Base-by-base conservation (phyloP, 2,329 filamentous ascomycete species). In the Colletotrichum sp. region DNA sequence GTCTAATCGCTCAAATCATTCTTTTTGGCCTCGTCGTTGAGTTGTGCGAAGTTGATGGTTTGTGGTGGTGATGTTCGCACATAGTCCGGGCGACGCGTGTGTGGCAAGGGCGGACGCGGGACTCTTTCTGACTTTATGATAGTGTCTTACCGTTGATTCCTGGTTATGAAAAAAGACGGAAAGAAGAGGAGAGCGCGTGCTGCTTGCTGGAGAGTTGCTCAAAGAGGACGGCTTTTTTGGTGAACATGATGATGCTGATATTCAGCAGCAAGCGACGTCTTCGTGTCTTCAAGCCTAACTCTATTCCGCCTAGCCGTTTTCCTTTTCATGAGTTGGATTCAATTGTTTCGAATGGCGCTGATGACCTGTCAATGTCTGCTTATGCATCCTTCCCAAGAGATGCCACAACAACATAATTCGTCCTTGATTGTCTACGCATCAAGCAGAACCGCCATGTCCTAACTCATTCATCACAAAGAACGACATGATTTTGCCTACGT, bases 261-360 rank as follows among this genome's bases (percentile, higher is more conserved):
- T 52, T 52, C 43, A 52, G 16, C n/a, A 24, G n/a, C n/a, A 24
- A 21, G 43, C 5, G 18, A 48, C 1, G 38, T 48, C 38, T n/a
- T 9, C 18, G 3, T 48, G 9, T 48, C 18, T 48, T 12, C 38
- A 7, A 52, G 43, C 5, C 38, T 13, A 52, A 52, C n/a, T 13
- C 10, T 13, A 4, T 21, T 7, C 2, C n/a, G n/a, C 38, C 38
- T 13, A 0, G 2, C n/a, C 12, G 43, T 13, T 21, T n/a, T 0
- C 18, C 18, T 48, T 48, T 48, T 3, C 1, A 0, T n/a, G 38
- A n/a, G 2, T n/a, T 21, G 38, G 18, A 48, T 48, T 2, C 18
- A 6, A 2, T 12, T 5, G 38, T 48, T n/a, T 7, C 38, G 7
- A 48, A n/a, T 4, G 18, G 38, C 38, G 38, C 38, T n/a, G 38